Percentiles rank a stretch among this genome's conserved stretches.
These are phyloP conservation scores for Cordyceps cicadae DNA, from an alignment of 2,329 filamentous ascomycete genomes.

Conservation along the genomic window DNA sequence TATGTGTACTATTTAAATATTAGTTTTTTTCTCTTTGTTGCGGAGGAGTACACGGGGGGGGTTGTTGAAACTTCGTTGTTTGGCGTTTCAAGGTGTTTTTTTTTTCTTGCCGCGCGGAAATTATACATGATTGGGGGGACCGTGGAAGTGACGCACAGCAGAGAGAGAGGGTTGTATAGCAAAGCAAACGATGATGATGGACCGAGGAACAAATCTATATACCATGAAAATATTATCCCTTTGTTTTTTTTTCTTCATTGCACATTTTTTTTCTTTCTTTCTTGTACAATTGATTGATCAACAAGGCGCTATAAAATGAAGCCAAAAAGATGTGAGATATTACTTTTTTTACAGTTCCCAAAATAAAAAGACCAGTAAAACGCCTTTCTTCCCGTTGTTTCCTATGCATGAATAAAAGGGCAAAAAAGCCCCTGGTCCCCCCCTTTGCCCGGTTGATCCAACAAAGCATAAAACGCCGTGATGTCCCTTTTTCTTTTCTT, in stretches of 20 bases:
- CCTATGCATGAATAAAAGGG: background rate
- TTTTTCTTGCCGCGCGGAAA: constrained; percentile 7
- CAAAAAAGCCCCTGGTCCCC: background rate
- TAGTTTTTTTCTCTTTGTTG: constrained; percentile 2
- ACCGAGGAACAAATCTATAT: constrained; percentile 17
- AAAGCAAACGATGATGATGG: constrained; percentile 17
- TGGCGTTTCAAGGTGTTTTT: constrained; percentile 7
- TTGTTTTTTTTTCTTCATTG: background rate
- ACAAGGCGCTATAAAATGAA: background rate
- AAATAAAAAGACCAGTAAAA: background rate
- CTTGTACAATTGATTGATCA: background rate
- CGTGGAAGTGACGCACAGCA: constrained; percentile 9
- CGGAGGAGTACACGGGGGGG: background rate
- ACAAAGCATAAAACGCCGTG: background rate
- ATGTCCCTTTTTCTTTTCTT: background rate
- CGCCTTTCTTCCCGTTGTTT: background rate
- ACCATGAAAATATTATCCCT: constrained; percentile 9
- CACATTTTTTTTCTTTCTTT: background rate
- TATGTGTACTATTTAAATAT: constrained; percentile 17
- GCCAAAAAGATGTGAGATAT: background rate
- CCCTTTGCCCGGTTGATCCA: background rate
- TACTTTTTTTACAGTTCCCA: background rate
- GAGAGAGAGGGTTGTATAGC: constrained; percentile 23
- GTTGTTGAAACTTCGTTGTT: background rate
- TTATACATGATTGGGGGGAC: background rate